A percentile compares a stretch with the other conserved stretches of the same genome.
phyloP scores from a whole-genome alignment of 129 eudicot genomes.

The Helichrysum umbraculigerum region DNA sequence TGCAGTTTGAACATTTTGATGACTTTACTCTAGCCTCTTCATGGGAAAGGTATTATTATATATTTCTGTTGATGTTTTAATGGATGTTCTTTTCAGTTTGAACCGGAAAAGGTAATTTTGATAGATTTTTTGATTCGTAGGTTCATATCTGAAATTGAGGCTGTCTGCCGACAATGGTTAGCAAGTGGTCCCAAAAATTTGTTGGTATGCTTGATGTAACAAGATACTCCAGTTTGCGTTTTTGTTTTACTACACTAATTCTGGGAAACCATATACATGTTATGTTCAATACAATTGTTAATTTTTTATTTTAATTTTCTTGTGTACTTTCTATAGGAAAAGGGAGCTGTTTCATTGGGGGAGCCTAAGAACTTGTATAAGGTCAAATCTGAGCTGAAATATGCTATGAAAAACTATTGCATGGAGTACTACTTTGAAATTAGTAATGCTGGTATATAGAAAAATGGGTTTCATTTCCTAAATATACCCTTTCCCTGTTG shows the following conservation, averaged over 20 bases:
- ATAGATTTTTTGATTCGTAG: constrained; percentile 35
- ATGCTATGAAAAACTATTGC: constrained; percentile 72
- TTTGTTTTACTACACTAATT: constrained; percentile 12
- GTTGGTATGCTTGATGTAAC: constrained; percentile 59
- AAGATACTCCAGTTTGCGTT: constrained; percentile 24
- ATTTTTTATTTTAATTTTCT: background rate
- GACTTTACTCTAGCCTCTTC: constrained; percentile 95
- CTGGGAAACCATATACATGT: constrained; percentile 6
- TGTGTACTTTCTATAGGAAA: constrained; percentile 48
- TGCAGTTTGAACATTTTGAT: constrained; percentile 86
- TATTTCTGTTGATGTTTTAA: background rate
- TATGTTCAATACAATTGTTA: background rate
- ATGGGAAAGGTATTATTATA: constrained; percentile 85
- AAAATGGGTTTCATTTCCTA: constrained; percentile 15
- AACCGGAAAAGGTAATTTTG: background rate
- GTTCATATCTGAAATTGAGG: constrained; percentile 96
- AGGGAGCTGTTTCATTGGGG: constrained; percentile 61
- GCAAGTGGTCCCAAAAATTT: constrained; percentile 78
- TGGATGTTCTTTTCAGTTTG: constrained; percentile 11
- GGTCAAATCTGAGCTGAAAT: constrained; percentile 76
- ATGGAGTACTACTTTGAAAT: constrained; percentile 81
- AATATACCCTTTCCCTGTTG: background rate
- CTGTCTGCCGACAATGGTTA: constrained; percentile 89
- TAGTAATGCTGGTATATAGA: constrained; percentile 52
- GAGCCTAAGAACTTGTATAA: constrained; percentile 57